Conservation (phyloP, 495 filamentous ascomycete genomes). For the Xylaria curta region DNA sequence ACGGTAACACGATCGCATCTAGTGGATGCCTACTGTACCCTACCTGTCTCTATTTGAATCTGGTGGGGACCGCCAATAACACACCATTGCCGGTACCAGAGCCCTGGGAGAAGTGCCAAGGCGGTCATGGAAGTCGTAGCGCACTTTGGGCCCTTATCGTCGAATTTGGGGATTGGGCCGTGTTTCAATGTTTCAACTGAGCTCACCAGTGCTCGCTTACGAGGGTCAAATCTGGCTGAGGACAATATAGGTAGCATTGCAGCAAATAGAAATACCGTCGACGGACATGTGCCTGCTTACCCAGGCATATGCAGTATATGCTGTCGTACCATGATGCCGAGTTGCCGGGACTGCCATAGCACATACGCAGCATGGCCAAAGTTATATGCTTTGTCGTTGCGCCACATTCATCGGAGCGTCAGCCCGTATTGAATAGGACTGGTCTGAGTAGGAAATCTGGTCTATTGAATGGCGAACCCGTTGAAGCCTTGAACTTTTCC, state of each 20-base stretch:
- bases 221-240: background rate
- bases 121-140: slow-evolving; percentile 2
- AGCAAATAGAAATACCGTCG: background rate
- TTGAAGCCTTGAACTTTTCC: background rate
- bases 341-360: background rate
- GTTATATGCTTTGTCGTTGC: background rate
- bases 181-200: background rate
- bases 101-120: slow-evolving; percentile 23
- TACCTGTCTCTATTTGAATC: background rate
- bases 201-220: background rate
- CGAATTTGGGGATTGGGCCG: slow-evolving; percentile 2
- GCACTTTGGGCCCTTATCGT: slow-evolving; percentile 1
- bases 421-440: background rate
- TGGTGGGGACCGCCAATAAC: slow-evolving; percentile 18
- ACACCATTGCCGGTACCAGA: slow-evolving; percentile 22
- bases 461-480: background rate
- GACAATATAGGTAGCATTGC: slow-evolving; percentile 17
- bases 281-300: background rate
- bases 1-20: background rate
- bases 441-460: background rate
- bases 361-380: background rate
- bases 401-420: background rate
- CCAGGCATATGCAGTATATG: slow-evolving; percentile 3
- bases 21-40: background rate
- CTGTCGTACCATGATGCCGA: background rate